Base-by-base conservation (phyloP, 2,329 filamentous ascomycete species). In the Fusarium domesticum region DNA sequence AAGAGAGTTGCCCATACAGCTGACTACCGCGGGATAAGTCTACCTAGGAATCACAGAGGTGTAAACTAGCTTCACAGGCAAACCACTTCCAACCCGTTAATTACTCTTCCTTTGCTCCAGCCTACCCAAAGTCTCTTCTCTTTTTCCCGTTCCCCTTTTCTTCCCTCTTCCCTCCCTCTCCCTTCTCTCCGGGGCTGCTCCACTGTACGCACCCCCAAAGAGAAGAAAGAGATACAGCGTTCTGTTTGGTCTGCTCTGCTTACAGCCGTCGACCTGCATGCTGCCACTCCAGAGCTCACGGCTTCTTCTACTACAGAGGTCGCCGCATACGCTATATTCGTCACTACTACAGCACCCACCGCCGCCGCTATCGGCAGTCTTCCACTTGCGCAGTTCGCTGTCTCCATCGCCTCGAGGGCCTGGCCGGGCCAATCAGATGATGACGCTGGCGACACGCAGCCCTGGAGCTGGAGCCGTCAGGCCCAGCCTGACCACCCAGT, bases 141-240 rank as follows among this genome's bases (percentile, higher is more conserved):
- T 18, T 7, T n/a, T 35, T 39, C 31, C 25, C 37, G 48, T 41
- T 43, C 32, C 19, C 16, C 33, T 43, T 34, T 23, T 33, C 23
- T 15, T 31, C 17, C n/a, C 35, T 25, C 25, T 39, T 46, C 53
- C 53, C 51, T 59, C 57, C 56, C 54, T 54, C 53, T 28, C 51
- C 54, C 55, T 59, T 58, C 51, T 53, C 47, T 37, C 54, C 53
- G 53, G 54, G 51, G 45, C 54, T 44, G 53, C 56, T 56, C 57
- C 55, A 55, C 57, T 48, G 25, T 32, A n/a, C n/a, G n/a, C n/a
- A n/a, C n/a, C n/a, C n/a, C n/a, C n/a, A n/a, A n/a, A n/a, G n/a
- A n/a, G n/a, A n/a, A n/a, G n/a, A n/a, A n/a, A n/a, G n/a, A n/a
- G n/a, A n/a, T n/a, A n/a, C n/a, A n/a, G n/a, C n/a, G n/a, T n/a